A percentile compares a stretch with the other conserved stretches of the same genome.
Evolutionary conservation across 805 yeast genomes (phyloP).

Genomic region (Yarrowia divulgata): DNA sequence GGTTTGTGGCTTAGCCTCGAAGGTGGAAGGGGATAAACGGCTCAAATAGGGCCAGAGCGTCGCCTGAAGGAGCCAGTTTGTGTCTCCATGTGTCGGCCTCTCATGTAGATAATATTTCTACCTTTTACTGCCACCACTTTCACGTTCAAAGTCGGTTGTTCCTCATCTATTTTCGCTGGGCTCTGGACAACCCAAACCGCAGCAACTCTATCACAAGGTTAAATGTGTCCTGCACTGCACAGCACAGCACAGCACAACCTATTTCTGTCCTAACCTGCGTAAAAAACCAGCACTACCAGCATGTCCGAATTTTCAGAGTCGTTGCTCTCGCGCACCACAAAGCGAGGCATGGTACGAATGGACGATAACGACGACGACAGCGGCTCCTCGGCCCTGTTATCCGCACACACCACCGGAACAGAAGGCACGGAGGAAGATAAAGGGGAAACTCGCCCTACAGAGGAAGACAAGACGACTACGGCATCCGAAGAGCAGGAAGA

Average conservation of each 20-base stretch:
- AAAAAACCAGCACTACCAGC: slow-evolving; percentile 9
- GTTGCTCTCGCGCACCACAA: slow-evolving; percentile 37
- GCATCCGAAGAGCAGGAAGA: not conserved
- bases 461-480: slow-evolving; percentile 14
- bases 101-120: not conserved
- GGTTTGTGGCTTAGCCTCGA: slow-evolving; percentile 28
- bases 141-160: not conserved
- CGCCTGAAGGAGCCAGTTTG: too few species aligned
- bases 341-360: slow-evolving; percentile 37
- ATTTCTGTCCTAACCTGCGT: not conserved
- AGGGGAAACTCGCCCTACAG: slow-evolving; percentile 2
- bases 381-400: slow-evolving; percentile 29
- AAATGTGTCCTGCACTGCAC: slow-evolving; percentile 28
- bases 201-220: slow-evolving; percentile 32
- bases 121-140: not conserved
- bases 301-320: slow-evolving; percentile 37
- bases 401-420: slow-evolving; percentile 32
- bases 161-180: not conserved
- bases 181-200: slow-evolving; percentile 31
- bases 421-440: slow-evolving; percentile 29
- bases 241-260: slow-evolving; percentile 22
- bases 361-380: slow-evolving; percentile 38
- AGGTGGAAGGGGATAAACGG: not conserved
- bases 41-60: not conserved
- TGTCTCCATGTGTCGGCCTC: not conserved